Percentiles rank a stretch among this genome's conserved stretches.
Evolutionary conservation across 805 yeast species (phyloP).

Genomic region (Zygosaccharomyces bisporus): DNA sequence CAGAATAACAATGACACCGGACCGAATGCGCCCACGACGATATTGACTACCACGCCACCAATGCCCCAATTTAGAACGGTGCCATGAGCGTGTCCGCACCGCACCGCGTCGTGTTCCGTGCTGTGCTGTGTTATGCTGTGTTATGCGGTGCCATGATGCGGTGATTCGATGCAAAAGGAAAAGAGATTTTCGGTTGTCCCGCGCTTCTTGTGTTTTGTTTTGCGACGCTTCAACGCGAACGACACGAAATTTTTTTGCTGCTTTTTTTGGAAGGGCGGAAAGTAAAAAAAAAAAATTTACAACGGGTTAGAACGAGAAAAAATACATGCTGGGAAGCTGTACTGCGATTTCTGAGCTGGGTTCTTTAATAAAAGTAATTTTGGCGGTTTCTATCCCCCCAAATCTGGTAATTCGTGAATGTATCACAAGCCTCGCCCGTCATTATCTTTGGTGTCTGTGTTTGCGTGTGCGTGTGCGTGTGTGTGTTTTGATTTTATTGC

Average conservation of each 20-base stretch:
- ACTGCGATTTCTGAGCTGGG: conserved; percentile 7
- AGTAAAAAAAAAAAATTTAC: conserved; percentile 2
- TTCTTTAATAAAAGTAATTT: conserved; percentile 1
- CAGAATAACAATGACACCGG: conserved; percentile 71
- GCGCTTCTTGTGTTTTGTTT: conserved; percentile 5
- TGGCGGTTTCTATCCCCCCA: not conserved
- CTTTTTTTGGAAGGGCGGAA: conserved; percentile 17
- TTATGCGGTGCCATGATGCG: not conserved
- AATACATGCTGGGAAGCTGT: not conserved
- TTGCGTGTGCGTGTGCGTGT: not conserved
- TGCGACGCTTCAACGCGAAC: conserved; percentile 4
- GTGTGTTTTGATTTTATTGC: not conserved
- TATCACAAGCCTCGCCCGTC: not conserved
- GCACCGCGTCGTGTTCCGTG: too few species aligned
- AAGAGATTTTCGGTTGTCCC: not conserved
- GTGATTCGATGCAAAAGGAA: not conserved
- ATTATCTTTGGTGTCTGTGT: not conserved
- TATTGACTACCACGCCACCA: conserved; percentile 40
- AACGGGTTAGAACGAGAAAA: not conserved
- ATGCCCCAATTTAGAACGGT: conserved; percentile 35
- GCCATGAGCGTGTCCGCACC: conserved; percentile 17
- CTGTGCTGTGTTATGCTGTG: not conserved
- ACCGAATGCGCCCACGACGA: conserved; percentile 45
- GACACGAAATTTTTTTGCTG: conserved; percentile 4
- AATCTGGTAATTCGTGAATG: not conserved